Percentiles rank a stretch among this genome's conserved stretches.
These are phyloP conservation scores for Epichloe sylvatica DNA, from an alignment of 2,329 filamentous ascomycete species.

Conservation along the genomic window DNA sequence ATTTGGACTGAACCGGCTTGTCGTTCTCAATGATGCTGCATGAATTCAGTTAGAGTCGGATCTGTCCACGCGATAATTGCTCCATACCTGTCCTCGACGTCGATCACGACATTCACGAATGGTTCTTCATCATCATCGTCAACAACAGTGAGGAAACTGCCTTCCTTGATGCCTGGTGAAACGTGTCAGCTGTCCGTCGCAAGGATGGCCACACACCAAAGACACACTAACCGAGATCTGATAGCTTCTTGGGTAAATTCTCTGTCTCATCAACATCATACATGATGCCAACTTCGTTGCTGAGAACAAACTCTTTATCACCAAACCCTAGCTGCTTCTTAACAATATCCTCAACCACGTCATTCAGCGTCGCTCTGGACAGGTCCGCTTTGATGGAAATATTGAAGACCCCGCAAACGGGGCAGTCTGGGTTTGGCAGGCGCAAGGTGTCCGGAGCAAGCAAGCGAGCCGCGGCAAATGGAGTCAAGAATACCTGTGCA, in stretches of 20 bases:
- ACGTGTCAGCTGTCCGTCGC: background rate
- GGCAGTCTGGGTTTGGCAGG: conserved; percentile 65
- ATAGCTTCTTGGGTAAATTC: conserved; percentile 67
- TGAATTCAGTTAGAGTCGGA: conserved; percentile 14
- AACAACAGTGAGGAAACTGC: conserved; percentile 69
- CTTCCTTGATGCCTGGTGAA: conserved; percentile 49
- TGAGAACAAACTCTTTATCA: conserved; percentile 64
- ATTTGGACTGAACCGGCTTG: conserved; percentile 40
- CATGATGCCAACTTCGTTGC: conserved; percentile 59
- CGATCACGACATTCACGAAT: conserved; percentile 67
- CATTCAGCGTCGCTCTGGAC: conserved; percentile 56
- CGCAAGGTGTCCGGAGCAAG: conserved; percentile 43
- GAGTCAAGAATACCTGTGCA: conserved; percentile 60
- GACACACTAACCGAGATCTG: conserved; percentile 48
- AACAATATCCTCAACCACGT: conserved; percentile 66
- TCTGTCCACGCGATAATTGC: background rate
- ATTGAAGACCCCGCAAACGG: conserved; percentile 66
- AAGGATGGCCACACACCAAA: too few relatives aligned
- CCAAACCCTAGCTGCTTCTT: conserved; percentile 59
- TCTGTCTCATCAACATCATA: conserved; percentile 85
- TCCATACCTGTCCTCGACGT: conserved; percentile 48
- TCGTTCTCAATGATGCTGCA: conserved; percentile 30
- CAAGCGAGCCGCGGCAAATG: conserved; percentile 43
- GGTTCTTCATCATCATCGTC: conserved; percentile 65
- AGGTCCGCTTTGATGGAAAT: conserved; percentile 54